Base-by-base conservation (phyloP, 1,139 yeast genomes). In the Oligophagozyma castellii region DNA sequence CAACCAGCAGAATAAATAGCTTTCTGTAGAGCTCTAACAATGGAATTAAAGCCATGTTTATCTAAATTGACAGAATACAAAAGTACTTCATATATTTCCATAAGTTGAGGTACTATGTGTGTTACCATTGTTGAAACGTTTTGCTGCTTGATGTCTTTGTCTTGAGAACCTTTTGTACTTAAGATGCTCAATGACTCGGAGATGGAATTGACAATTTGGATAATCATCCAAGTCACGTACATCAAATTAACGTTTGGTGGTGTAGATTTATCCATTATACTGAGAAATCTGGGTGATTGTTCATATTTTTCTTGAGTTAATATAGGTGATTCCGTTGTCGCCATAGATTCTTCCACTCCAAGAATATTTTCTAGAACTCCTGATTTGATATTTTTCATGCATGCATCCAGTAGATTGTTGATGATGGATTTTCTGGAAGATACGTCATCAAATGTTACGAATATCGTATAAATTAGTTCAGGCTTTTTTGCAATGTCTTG, bases 1-100 rank as follows among this genome's bases (percentile, higher is more conserved):
- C 80, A 57, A 0, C 95, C 95, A 0, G 89, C 65, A 0, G 89
- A 72, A 46, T 84, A 95, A 4, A 93, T 70, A 29, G 79, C 62
- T 37, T 75, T 75, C 49, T 86, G 95, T 5, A 80, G 61, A 0
- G 93, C 68, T 27, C 93, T 61, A 2, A 84, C 71, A 11, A 72
- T 44, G 8, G 59, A 54, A 35, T 77, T 80, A 46, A 80, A 75
- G 14, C 71, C 47, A 13, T 77, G 86, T 32, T 66, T 63, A 43
- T 83, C 93, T 51, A 80, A 56, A 2, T 53, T 36, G 2, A 74
- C 60, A 0, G 84, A 68, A 40, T 72, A 72, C 12, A 84, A 50
- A 14, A 43, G 24, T 5, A 49, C 48, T 18, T 34, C 30, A 14
- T 34, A 41, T 2, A 39, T 27, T 18, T 51, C 55, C 15, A 65